These are phyloP conservation scores for Phytopythium sindhum DNA, from an alignment of 352 stramenopile species.

Conservation along the genomic window DNA sequence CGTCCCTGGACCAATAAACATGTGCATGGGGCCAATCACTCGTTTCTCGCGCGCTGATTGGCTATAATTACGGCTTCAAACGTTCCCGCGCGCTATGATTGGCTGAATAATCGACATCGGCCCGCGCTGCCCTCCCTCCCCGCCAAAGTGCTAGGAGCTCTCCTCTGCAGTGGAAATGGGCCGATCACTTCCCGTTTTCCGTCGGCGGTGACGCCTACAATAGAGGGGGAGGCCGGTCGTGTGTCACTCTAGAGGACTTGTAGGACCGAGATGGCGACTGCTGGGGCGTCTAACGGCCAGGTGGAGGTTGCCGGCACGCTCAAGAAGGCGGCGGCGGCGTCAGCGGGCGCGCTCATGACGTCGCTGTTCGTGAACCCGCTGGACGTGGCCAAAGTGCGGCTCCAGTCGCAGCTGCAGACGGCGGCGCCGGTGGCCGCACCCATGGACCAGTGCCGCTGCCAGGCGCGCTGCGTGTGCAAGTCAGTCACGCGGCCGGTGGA, in stretches of 20 bases:
- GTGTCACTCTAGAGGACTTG: neutral
- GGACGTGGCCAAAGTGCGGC: slow-evolving; percentile 78
- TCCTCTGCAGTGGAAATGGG: neutral
- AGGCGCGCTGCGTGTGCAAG: slow-evolving; percentile 49
- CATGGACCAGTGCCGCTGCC: slow-evolving; percentile 44
- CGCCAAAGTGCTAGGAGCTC: slow-evolving; percentile 10
- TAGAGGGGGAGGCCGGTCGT: neutral
- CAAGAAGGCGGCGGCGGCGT: slow-evolving; percentile 73
- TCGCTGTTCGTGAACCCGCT: slow-evolving; percentile 85
- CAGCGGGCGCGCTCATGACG: slow-evolving; percentile 62
- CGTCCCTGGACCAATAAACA: neutral
- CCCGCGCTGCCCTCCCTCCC: slow-evolving; percentile 7
- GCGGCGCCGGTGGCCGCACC: slow-evolving; percentile 12
- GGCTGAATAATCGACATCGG: slow-evolving; percentile 15
- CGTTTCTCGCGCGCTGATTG: slow-evolving; percentile 14
- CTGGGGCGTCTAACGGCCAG: neutral
- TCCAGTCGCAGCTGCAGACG: slow-evolving; percentile 67
- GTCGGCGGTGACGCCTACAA: neutral
- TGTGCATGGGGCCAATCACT: slow-evolving; percentile 20
- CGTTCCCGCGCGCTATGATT: slow-evolving; percentile 16
- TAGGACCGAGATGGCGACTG: slow-evolving; percentile 6
- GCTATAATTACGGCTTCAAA: slow-evolving; percentile 7
- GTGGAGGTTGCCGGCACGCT: slow-evolving; percentile 32
- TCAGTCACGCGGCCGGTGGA: slow-evolving; percentile 47
- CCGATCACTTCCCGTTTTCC: slow-evolving; percentile 1